Evolutionary conservation across 1,284 basidiomycete species (phyloP).

Genomic region (Moesziomyces globuligerus): DNA sequence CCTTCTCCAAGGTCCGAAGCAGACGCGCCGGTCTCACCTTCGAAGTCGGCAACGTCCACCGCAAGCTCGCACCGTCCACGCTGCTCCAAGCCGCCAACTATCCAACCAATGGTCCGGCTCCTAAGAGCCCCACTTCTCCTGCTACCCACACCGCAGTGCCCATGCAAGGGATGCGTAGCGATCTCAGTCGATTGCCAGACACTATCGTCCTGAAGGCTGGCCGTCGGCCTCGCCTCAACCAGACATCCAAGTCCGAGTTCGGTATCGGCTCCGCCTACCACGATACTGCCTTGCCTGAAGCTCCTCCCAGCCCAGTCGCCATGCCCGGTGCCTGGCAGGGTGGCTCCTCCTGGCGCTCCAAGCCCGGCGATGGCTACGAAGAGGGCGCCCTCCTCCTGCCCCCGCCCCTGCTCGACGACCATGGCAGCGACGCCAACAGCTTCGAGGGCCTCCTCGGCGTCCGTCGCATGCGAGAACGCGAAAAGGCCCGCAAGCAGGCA

Average conservation of each 20-base stretch:
- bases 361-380: slow-evolving; percentile 46
- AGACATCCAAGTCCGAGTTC: slow-evolving; percentile 30
- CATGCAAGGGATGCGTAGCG: too few species aligned
- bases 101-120: not conserved
- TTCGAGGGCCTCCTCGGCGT: slow-evolving; percentile 59
- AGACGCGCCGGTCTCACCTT: slow-evolving; percentile 39
- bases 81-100: slow-evolving; percentile 25
- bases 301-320: slow-evolving; percentile 60
- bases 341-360: slow-evolving; percentile 44
- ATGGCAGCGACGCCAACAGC: slow-evolving; percentile 51
- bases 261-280: slow-evolving; percentile 48
- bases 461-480: slow-evolving; percentile 58
- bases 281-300: slow-evolving; percentile 37
- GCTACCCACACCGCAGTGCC: too few species aligned
- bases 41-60: slow-evolving; percentile 24
- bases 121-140: not conserved
- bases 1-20: slow-evolving; percentile 31
- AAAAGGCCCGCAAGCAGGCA: slow-evolving; percentile 49
- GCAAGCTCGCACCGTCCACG: slow-evolving; percentile 24
- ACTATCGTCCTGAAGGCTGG: slow-evolving; percentile 35
- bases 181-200: slow-evolving; percentile 7
- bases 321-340: slow-evolving; percentile 65
- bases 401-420: slow-evolving; percentile 61
- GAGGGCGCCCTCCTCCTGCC: slow-evolving; percentile 62
- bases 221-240: slow-evolving; percentile 12